Conservation (phyloP, 1,139 yeast species). For the Blastobotrys petasosporus region DNA sequence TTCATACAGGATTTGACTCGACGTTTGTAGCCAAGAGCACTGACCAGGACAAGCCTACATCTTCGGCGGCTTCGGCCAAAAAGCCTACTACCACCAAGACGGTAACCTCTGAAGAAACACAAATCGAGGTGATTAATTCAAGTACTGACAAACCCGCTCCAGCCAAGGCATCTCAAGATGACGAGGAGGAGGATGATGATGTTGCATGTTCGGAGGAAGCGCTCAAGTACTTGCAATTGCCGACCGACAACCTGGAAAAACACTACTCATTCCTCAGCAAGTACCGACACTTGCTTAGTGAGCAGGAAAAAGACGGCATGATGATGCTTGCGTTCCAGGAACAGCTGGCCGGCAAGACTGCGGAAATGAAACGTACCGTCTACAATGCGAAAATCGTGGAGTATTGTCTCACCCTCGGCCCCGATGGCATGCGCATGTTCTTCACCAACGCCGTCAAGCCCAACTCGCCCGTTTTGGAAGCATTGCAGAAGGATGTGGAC, state of each 20-base stretch:
- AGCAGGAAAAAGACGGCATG: slow-evolving; percentile 85
- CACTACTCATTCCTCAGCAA: slow-evolving; percentile 49
- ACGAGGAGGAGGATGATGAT: slow-evolving; percentile 23
- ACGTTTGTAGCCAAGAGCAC: slow-evolving; percentile 64
- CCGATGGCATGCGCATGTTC: slow-evolving; percentile 60
- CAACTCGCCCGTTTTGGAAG: slow-evolving; percentile 53
- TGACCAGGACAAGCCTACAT: slow-evolving; percentile 10
- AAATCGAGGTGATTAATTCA: slow-evolving; percentile 36
- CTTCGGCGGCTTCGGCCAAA: slow-evolving; percentile 15
- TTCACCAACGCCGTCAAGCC: slow-evolving; percentile 57
- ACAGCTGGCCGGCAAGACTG: slow-evolving; percentile 57
- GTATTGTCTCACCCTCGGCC: slow-evolving; percentile 59
- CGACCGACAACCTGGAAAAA: slow-evolving; percentile 42
- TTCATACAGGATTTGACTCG: slow-evolving; percentile 90
- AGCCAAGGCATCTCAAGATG: background rate
- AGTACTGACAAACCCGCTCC: slow-evolving; percentile 12
- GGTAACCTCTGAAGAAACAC: slow-evolving; percentile 15
- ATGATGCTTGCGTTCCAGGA: slow-evolving; percentile 89
- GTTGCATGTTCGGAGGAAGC: slow-evolving; percentile 58
- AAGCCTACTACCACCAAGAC: slow-evolving; percentile 13
- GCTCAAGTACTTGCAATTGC: slow-evolving; percentile 53
- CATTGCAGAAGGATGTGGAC: slow-evolving; percentile 68
- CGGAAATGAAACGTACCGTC: slow-evolving; percentile 54
- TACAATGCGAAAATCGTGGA: slow-evolving; percentile 78
- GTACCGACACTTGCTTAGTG: slow-evolving; percentile 68